Conservation (phyloP, 192 early-diverging fungal genomes). For the Coemansia sp. region DNA sequence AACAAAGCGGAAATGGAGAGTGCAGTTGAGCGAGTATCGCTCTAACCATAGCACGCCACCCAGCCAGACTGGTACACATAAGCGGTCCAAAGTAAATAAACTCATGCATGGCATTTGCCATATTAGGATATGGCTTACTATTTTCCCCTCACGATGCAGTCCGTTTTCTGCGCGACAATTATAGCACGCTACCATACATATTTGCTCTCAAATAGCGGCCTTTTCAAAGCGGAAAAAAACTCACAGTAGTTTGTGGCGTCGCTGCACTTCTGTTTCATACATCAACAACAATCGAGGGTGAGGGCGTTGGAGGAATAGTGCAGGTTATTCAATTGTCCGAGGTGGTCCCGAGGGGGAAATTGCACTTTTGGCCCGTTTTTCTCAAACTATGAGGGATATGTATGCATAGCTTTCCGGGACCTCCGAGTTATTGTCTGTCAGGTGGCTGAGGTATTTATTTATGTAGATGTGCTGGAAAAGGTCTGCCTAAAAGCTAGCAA, state of each 20-base stretch:
- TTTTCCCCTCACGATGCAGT: background rate
- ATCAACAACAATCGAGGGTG: background rate
- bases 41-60: background rate
- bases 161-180: conserved; percentile 1
- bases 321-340: background rate
- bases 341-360: background rate
- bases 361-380: background rate
- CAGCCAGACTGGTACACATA: background rate
- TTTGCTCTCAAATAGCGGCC: background rate
- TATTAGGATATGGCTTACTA: background rate
- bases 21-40: background rate
- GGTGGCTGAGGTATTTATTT: background rate
- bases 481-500: background rate
- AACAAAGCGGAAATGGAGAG: background rate
- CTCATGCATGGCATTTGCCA: background rate
- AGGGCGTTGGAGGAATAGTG: background rate
- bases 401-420: background rate
- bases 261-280: background rate
- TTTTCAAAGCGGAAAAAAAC: background rate
- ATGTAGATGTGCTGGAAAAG: background rate
- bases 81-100: background rate
- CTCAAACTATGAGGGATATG: background rate
- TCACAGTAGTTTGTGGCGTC: background rate
- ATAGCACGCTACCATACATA: background rate
- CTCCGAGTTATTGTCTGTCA: background rate